Percentiles rank a stretch among this genome's conserved stretches.
These are phyloP conservation scores for Xylariaceae sp. DNA, from an alignment of 2,329 filamentous ascomycete species.

Conservation along the genomic window DNA sequence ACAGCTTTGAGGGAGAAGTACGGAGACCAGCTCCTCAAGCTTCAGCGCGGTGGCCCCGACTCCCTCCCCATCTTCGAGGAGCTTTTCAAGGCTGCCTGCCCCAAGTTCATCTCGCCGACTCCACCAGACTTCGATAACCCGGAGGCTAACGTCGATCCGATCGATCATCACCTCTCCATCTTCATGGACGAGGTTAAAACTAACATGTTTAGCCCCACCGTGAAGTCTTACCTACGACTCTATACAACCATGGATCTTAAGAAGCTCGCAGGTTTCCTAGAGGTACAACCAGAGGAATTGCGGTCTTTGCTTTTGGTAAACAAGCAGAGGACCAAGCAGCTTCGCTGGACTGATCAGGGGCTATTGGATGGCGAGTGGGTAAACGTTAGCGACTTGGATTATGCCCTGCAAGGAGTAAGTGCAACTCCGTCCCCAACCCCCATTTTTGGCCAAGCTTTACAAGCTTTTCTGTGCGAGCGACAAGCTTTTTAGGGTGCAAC, in stretches of 20 bases:
- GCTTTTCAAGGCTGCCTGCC: slow-evolving; percentile 96
- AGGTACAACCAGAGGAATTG: slow-evolving; percentile 95
- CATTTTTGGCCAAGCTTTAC: slow-evolving; percentile 13
- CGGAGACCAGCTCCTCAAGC: slow-evolving; percentile 94
- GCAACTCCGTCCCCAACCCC: slow-evolving; percentile 12
- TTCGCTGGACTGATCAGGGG: slow-evolving; percentile 90
- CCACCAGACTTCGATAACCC: slow-evolving; percentile 98
- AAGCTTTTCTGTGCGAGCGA: slow-evolving; percentile 31
- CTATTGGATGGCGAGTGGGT: slow-evolving; percentile 91
- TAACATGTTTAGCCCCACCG: slow-evolving; percentile 96
- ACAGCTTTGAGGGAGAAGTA: slow-evolving; percentile 98
- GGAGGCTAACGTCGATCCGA: slow-evolving; percentile 91
- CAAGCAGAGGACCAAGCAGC: slow-evolving; percentile 97
- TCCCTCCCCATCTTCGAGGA: slow-evolving; percentile 97
- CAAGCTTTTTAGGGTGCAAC: slow-evolving; percentile 34
- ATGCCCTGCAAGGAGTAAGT: slow-evolving; percentile 91
- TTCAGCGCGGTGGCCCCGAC: slow-evolving; percentile 95
- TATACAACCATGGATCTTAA: slow-evolving; percentile 99
- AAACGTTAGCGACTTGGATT: slow-evolving; percentile 95
- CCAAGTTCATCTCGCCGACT: slow-evolving; percentile 98
- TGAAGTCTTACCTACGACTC: slow-evolving; percentile 97
- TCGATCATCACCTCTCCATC: slow-evolving; percentile 95
- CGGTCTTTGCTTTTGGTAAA: slow-evolving; percentile 93
- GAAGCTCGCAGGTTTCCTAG: slow-evolving; percentile 96
- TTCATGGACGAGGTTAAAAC: slow-evolving; percentile 99